A percentile compares a stretch with the other conserved stretches of the same genome.
Evolutionary conservation across 495 filamentous ascomycete species (phyloP).

Genomic region (Ascodesmis nigricans): DNA sequence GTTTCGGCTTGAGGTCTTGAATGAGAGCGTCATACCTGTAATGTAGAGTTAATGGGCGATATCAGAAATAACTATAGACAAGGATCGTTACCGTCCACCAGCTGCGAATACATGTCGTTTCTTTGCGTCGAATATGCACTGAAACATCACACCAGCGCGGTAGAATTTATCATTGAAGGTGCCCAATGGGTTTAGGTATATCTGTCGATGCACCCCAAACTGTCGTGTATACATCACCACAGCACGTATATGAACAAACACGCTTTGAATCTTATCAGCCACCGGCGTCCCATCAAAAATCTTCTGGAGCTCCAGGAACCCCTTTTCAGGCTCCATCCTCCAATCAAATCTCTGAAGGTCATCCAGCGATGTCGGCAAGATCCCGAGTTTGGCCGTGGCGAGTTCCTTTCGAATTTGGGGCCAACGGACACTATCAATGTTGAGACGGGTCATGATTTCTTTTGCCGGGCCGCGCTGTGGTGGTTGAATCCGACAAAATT

Average conservation of each 20-base stretch:
- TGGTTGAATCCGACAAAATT: slow-evolving; percentile 57
- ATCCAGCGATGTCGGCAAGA: slow-evolving; percentile 76
- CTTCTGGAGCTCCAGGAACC: slow-evolving; percentile 43
- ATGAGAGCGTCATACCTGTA: slow-evolving; percentile 74
- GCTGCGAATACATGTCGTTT: slow-evolving; percentile 72
- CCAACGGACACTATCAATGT: slow-evolving; percentile 64
- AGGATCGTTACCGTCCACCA: slow-evolving; percentile 32
- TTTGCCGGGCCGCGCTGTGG: slow-evolving; percentile 48
- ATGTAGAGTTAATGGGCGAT: not conserved
- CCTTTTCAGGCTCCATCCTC: slow-evolving; percentile 51
- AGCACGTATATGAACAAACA: slow-evolving; percentile 55
- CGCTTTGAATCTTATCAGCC: slow-evolving; percentile 41
- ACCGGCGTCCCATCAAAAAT: slow-evolving; percentile 52
- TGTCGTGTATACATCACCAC: slow-evolving; percentile 53
- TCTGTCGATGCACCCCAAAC: slow-evolving; percentile 50
- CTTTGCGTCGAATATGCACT: slow-evolving; percentile 77
- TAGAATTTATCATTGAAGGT: slow-evolving; percentile 90
- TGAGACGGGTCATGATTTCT: slow-evolving; percentile 70
- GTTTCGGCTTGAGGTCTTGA: slow-evolving; percentile 39
- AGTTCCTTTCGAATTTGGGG: slow-evolving; percentile 68
- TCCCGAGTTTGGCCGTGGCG: slow-evolving; percentile 50
- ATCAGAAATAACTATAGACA: not conserved
- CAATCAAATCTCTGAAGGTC: slow-evolving; percentile 84
- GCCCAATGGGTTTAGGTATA: slow-evolving; percentile 67
- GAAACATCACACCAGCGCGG: slow-evolving; percentile 65